These are phyloP conservation scores for Candida sp. DNA, from an alignment of 1,139 yeast species.

Conservation along the genomic window DNA sequence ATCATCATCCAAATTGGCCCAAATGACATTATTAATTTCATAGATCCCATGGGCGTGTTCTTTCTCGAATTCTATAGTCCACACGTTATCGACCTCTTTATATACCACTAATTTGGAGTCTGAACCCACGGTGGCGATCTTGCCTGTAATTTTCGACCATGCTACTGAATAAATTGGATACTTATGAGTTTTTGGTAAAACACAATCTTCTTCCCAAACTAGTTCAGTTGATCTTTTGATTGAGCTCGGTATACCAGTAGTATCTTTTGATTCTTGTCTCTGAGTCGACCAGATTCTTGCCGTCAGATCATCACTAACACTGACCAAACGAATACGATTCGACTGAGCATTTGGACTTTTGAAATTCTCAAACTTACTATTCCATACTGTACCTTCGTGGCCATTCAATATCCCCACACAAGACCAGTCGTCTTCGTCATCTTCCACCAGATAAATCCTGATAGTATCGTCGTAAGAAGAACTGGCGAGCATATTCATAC, in stretches of 20 bases:
- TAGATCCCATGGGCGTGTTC: conserved; percentile 72
- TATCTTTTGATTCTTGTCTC: conserved; percentile 10
- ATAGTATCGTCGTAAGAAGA: conserved; percentile 94
- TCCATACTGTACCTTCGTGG: conserved; percentile 92
- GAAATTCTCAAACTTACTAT: conserved; percentile 64
- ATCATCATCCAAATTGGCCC: conserved; percentile 50
- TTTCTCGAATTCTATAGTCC: conserved; percentile 55
- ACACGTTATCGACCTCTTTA: conserved; percentile 41
- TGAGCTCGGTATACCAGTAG: conserved; percentile 50
- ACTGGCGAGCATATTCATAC: conserved; percentile 66
- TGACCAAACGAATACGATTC: conserved; percentile 52
- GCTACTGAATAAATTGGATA: conserved; percentile 80
- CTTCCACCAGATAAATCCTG: conserved; percentile 76
- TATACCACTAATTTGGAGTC: conserved; percentile 82
- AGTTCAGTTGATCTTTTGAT: conserved; percentile 59
- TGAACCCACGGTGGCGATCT: conserved; percentile 80
- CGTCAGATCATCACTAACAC: conserved; percentile 77
- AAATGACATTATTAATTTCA: conserved; percentile 75
- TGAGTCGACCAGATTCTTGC: conserved; percentile 69
- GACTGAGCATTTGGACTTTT: conserved; percentile 18
- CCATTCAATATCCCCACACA: conserved; percentile 86
- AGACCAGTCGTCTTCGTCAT: conserved; percentile 80
- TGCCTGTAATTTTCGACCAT: conserved; percentile 69
- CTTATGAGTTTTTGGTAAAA: conserved; percentile 64
- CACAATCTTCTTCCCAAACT: conserved; percentile 70